Conservation (phyloP, 345 rosid genomes). For the Murraya paniculata region DNA sequence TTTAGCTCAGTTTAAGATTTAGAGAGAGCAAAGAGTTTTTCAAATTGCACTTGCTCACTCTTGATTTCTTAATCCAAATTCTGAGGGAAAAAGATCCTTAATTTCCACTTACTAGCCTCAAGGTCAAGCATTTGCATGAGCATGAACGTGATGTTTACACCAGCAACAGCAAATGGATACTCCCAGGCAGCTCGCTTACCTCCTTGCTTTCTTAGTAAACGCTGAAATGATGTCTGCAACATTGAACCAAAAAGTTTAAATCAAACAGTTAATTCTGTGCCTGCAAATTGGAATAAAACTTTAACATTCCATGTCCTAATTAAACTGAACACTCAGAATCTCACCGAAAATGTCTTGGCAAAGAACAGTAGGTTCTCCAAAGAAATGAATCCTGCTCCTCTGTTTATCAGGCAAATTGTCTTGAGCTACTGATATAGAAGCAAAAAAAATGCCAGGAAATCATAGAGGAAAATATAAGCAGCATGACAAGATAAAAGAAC, state of each 20-base stretch:
- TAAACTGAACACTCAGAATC: slow-evolving; percentile 6
- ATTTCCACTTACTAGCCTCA: slow-evolving; percentile 64
- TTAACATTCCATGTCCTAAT: background rate
- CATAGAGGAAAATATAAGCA: background rate
- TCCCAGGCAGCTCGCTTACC: slow-evolving; percentile 92
- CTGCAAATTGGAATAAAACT: background rate
- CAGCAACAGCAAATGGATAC: slow-evolving; percentile 97
- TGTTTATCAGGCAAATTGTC: slow-evolving; percentile 26
- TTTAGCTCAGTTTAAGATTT: background rate
- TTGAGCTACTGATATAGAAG: background rate
- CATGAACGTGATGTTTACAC: slow-evolving; percentile 94
- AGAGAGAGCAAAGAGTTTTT: background rate
- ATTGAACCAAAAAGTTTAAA: background rate
- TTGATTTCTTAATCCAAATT: background rate
- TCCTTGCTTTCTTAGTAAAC: slow-evolving; percentile 61
- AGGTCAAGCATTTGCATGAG: slow-evolving; percentile 96
- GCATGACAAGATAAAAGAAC: slow-evolving; percentile 26
- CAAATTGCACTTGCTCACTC: background rate
- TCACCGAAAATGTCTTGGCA: slow-evolving; percentile 81
- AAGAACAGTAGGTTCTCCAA: slow-evolving; percentile 90
- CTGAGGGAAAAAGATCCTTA: background rate
- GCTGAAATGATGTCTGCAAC: slow-evolving; percentile 71
- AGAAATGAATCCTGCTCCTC: slow-evolving; percentile 95
- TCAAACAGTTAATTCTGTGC: background rate
- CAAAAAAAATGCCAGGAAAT: background rate